Conservation (phyloP, 768 basidiomycete species). For the Tricholoma bakamatsutake region DNA sequence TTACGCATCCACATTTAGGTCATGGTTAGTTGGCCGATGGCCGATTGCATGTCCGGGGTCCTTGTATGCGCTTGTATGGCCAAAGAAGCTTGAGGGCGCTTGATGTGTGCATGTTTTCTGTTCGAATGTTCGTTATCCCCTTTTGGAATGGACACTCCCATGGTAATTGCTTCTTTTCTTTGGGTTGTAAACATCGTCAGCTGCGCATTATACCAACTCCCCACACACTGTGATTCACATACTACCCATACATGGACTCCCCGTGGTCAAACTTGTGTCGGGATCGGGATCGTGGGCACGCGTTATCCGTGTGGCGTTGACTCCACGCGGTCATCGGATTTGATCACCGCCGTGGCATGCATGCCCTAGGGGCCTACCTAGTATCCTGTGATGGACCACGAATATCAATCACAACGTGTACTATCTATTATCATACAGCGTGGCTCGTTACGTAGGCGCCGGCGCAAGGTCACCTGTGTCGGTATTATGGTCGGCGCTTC, state of each 20-base stretch:
- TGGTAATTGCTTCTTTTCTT: neutral
- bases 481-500: no score
- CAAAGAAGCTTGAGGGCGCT: neutral
- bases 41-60: neutral
- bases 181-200: neutral
- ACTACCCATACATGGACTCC: no score
- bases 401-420: no score
- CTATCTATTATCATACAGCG: no score
- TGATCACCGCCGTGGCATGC: neutral
- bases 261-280: no score
- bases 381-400: no score
- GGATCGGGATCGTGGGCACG: no score
- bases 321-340: neutral
- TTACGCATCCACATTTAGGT: neutral
- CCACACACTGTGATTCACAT: no score
- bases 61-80: neutral
- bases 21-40: neutral
- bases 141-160: neutral
- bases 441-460: no score
- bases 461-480: no score
- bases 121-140: neutral
- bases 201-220: no score
- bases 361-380: no score
- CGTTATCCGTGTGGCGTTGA: neutral
- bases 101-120: neutral